Evolutionary conservation across 306 rosid species (phyloP).

Genomic region (Pueraria montana): DNA sequence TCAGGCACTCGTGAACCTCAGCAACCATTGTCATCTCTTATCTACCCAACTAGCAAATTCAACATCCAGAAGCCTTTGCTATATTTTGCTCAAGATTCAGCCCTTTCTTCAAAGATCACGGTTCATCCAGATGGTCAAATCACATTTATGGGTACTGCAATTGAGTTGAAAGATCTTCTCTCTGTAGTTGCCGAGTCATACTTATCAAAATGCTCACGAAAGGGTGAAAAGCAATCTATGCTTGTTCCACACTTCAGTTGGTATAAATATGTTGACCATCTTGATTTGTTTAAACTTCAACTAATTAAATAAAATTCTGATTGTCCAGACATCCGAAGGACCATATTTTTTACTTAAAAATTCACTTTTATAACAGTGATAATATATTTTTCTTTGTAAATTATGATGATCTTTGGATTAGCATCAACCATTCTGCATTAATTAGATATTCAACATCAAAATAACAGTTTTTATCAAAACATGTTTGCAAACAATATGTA

Average conservation of each 20-base stretch:
- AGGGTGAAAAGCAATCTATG: conserved; percentile 59
- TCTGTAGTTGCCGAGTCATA: conserved; percentile 76
- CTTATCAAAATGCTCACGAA: conserved; percentile 55
- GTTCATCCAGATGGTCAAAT: conserved; percentile 78
- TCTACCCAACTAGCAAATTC: conserved; percentile 59
- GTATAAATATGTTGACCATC: conserved; percentile 53
- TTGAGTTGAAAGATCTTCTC: conserved; percentile 80
- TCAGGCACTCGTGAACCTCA: conserved; percentile 50
- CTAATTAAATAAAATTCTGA: conserved; percentile 8
- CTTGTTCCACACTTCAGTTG: conserved; percentile 79
- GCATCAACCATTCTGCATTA: conserved; percentile 10
- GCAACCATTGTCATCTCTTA: conserved; percentile 59
- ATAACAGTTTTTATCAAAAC: background rate
- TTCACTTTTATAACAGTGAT: conserved; percentile 6
- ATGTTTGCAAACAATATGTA: background rate
- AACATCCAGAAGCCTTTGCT: conserved; percentile 62
- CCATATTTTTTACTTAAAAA: conserved; percentile 21
- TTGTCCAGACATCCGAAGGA: conserved; percentile 16
- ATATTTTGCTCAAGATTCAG: conserved; percentile 70
- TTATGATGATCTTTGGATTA: conserved; percentile 13
- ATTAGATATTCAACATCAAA: conserved; percentile 6
- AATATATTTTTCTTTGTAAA: background rate
- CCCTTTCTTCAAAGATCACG: conserved; percentile 63
- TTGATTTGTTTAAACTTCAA: conserved; percentile 4
- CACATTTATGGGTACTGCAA: conserved; percentile 63